These are phyloP conservation scores for Entomophthora muscae DNA, from an alignment of 371 early-diverging fungal genomes.

Conservation along the genomic window DNA sequence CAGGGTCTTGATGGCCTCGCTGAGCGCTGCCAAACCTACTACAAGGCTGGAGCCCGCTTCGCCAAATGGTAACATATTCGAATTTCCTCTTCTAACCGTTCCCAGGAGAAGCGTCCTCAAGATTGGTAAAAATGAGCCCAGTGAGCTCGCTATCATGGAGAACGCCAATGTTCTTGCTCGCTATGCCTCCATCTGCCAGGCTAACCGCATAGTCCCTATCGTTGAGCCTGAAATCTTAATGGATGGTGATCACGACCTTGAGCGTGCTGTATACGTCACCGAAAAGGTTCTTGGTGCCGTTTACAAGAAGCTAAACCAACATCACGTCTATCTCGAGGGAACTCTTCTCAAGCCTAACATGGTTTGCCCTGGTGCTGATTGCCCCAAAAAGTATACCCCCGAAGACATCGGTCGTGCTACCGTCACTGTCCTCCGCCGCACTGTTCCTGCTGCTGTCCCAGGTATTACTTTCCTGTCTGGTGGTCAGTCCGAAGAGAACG, in stretches of 20 bases:
- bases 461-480: conserved; percentile 52
- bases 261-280: conserved; percentile 23
- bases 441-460: conserved; percentile 38
- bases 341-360: conserved; percentile 45
- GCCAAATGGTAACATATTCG: conserved; percentile 32
- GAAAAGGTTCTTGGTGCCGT: conserved; percentile 29
- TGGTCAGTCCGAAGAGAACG: conserved; percentile 39
- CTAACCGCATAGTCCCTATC: conserved; percentile 39
- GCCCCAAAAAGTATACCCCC: conserved; percentile 21
- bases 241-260: conserved; percentile 38
- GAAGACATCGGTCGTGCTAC: conserved; percentile 31
- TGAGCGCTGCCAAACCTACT: conserved; percentile 26
- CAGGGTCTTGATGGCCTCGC: conserved; percentile 40
- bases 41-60: conserved; percentile 32
- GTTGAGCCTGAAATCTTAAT: conserved; percentile 54
- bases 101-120: conserved; percentile 27
- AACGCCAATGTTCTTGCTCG: conserved; percentile 44
- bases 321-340: conserved; percentile 39
- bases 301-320: conserved; percentile 26
- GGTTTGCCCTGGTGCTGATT: conserved; percentile 29
- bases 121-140: conserved; percentile 23
- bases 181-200: conserved; percentile 43
- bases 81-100: background rate
- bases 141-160: conserved; percentile 27
- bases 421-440: conserved; percentile 26